Percentiles rank a stretch among this genome's conserved stretches.
Conservation (phyloP, 208 protist species). For the Novymonas esmeraldas region DNA sequence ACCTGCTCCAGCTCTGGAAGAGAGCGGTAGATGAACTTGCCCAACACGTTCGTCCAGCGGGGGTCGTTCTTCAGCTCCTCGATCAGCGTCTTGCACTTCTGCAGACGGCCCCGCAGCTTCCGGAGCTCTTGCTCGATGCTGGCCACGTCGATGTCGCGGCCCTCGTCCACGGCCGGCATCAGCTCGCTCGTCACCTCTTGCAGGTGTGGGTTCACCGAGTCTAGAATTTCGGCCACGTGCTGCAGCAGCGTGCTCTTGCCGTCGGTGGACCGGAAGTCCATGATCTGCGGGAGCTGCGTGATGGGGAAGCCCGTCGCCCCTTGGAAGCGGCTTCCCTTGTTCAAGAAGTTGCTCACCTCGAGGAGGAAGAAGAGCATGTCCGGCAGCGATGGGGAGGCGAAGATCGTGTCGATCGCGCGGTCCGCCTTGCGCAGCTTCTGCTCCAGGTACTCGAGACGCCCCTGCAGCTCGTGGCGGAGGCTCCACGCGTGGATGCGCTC, state of each 20-base stretch:
- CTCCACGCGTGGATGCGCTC: constrained; percentile 78
- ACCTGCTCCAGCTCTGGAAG: constrained; percentile 44
- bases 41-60: constrained; percentile 60
- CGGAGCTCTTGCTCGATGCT: constrained; percentile 62
- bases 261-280: constrained; percentile 71
- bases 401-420: constrained; percentile 42
- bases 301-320: constrained; percentile 79
- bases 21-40: constrained; percentile 61
- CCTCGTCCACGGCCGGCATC: constrained; percentile 52
- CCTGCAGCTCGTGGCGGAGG: constrained; percentile 59
- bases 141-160: constrained; percentile 54
- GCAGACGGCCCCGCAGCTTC: constrained; percentile 38
- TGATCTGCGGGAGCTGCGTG: constrained; percentile 68
- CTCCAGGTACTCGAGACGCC: constrained; percentile 54
- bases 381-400: constrained; percentile 55
- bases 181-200: constrained; percentile 57
- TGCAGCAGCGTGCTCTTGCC: constrained; percentile 66
- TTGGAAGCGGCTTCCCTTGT: constrained; percentile 73
- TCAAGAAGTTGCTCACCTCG: constrained; percentile 78
- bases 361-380: constrained; percentile 63
- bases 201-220: constrained; percentile 40
- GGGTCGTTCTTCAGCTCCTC: constrained; percentile 54
- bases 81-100: constrained; percentile 54
- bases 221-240: constrained; percentile 47
- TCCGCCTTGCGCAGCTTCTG: constrained; percentile 47